These are phyloP conservation scores for Eucalyptus erythrocorys DNA, from an alignment of 345 rosid species.

Conservation along the genomic window DNA sequence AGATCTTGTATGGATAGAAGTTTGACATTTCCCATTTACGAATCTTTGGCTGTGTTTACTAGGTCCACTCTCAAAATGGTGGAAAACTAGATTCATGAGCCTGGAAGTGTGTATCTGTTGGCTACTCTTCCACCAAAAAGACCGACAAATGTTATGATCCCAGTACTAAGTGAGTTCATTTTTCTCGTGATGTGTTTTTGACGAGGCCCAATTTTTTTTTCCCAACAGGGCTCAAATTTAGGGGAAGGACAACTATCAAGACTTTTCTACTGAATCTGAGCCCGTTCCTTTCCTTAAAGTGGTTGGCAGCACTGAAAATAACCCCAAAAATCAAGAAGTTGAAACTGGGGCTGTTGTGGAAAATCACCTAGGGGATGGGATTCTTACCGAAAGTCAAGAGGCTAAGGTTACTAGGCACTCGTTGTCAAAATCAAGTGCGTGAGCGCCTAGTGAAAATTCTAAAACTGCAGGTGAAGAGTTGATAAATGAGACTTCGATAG, in stretches of 20 bases:
- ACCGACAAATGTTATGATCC: neutral
- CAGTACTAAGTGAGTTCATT: too few relatives aligned
- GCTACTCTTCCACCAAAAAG: neutral
- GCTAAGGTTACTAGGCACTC: neutral
- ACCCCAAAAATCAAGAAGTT: neutral
- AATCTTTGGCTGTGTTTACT: neutral
- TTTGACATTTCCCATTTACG: neutral
- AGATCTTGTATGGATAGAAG: neutral
- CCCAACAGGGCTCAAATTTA: neutral
- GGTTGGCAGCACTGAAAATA: neutral
- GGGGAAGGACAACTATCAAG: neutral
- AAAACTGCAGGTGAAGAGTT: neutral
- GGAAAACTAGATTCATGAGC: neutral
- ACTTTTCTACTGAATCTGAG: neutral
- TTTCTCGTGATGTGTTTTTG: neutral
- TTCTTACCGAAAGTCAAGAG: neutral
- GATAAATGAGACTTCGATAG: neutral
- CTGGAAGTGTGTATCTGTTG: neutral
- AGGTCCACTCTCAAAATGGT: neutral
- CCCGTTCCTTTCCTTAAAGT: fast-evolving
- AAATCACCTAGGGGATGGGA: neutral
- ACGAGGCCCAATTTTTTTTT: neutral
- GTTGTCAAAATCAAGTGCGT: neutral
- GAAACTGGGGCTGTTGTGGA: fast-evolving
- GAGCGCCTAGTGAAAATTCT: neutral